These are phyloP conservation scores for Colletotrichum godetiae DNA, from an alignment of 2,329 filamentous ascomycete species.

Conservation along the genomic window DNA sequence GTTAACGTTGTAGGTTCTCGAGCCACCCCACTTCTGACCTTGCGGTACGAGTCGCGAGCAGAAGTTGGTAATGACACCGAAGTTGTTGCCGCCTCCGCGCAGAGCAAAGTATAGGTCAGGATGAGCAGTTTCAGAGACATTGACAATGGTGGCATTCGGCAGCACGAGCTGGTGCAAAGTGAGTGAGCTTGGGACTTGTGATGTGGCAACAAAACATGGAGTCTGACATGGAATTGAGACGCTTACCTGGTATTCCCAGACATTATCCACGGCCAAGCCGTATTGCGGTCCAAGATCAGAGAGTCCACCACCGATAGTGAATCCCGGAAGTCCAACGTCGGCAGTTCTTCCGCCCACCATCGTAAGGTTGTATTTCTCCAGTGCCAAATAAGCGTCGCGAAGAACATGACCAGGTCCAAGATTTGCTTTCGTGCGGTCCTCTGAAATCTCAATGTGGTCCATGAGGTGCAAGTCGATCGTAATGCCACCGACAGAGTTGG, in stretches of 20 bases:
- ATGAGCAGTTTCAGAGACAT: neutral
- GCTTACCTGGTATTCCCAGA: neutral
- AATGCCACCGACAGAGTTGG: no score
- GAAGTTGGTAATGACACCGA: neutral
- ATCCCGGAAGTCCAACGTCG: no score
- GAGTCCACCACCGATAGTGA: no score
- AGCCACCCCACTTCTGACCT: neutral
- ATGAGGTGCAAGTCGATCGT: no score
- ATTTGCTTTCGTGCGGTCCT: no score
- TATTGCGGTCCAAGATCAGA: neutral
- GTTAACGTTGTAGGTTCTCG: neutral
- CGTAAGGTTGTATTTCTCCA: no score
- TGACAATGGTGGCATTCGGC: neutral
- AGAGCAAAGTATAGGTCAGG: neutral
- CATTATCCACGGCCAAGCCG: neutral
- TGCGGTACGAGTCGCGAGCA: neutral
- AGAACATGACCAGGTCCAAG: no score
- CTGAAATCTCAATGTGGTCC: no score
- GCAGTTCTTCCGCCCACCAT: no score
- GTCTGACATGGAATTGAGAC: neutral
- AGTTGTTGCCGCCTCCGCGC: neutral
- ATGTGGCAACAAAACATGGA: neutral
- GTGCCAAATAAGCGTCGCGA: no score
- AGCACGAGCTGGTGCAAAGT: neutral
- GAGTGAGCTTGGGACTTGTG: neutral